Conservation (phyloP, 495 filamentous ascomycete species). For the Clohesyomyces aquaticus region DNA sequence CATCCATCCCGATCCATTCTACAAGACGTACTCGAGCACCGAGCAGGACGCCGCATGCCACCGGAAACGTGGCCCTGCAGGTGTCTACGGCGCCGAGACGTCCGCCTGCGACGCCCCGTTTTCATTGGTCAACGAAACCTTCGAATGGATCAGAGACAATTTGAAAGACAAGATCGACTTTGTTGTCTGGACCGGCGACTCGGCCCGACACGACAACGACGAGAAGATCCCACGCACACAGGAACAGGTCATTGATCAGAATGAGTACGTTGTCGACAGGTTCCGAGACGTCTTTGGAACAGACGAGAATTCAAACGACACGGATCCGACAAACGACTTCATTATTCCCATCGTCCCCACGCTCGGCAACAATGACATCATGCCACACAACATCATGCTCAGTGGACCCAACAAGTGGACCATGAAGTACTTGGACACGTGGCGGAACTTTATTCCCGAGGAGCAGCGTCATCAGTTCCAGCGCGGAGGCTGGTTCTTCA, state of each 20-base stretch:
- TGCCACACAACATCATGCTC: conserved; percentile 93
- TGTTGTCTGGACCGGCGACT: conserved; percentile 97
- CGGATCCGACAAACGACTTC: conserved; percentile 60
- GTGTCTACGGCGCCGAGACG: conserved; percentile 79
- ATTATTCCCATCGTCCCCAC: conserved; percentile 84
- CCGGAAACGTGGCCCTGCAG: conserved; percentile 73
- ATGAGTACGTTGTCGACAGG: conserved; percentile 72
- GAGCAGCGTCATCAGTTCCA: conserved; percentile 90
- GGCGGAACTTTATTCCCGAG: conserved; percentile 88
- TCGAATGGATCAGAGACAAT: conserved; percentile 87
- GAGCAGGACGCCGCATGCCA: conserved; percentile 74
- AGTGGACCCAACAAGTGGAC: conserved; percentile 86
- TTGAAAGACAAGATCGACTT: conserved; percentile 88
- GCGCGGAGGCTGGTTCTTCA: conserved; percentile 89
- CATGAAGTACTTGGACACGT: conserved; percentile 69
- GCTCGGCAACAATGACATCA: conserved; percentile 95
- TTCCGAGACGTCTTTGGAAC: conserved; percentile 74
- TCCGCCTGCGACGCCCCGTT: conserved; percentile 86
- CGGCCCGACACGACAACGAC: conserved; percentile 92
- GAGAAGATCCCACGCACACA: conserved; percentile 75
- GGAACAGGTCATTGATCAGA: conserved; percentile 73
- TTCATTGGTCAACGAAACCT: conserved; percentile 82
- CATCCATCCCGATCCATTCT: conserved; percentile 86
- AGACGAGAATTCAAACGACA: conserved; percentile 49
- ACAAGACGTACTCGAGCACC: conserved; percentile 74